Evolutionary conservation across 1,284 basidiomycete species (phyloP).

Genomic region (Pseudozyma flocculosa): DNA sequence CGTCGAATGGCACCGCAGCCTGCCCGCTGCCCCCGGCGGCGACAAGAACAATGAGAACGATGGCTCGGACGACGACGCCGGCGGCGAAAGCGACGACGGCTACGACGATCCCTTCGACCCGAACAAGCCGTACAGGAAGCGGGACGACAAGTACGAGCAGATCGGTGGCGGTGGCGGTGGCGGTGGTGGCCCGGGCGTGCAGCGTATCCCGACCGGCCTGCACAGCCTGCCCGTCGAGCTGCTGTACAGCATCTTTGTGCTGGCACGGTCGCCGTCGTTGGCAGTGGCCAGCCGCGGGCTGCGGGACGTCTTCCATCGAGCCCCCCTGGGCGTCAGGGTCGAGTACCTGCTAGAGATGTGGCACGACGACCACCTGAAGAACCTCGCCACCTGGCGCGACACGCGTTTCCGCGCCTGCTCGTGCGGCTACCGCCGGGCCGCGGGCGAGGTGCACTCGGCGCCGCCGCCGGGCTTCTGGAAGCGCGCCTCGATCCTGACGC

Average conservation of each 20-base stretch:
- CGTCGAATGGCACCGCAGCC: background rate
- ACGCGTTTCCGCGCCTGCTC: background rate
- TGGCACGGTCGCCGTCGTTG: conserved; percentile 9
- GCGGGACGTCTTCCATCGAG: conserved; percentile 6
- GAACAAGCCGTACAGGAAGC: conserved; percentile 7
- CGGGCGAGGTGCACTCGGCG: background rate
- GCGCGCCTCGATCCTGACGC: background rate
- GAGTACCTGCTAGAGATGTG: conserved; percentile 17
- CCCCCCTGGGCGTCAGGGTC: conserved; percentile 5
- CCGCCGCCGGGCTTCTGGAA: background rate
- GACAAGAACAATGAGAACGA: too few relatives aligned
- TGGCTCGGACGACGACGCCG: background rate
- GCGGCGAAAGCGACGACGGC: background rate
- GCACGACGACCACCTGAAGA: conserved; percentile 6
- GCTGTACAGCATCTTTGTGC: conserved; percentile 14
- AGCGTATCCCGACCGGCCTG: conserved; percentile 17
- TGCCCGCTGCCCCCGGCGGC: too few relatives aligned
- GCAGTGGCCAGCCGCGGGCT: conserved; percentile 12
- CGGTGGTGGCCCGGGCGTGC: too few relatives aligned
- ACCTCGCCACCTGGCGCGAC: background rate
- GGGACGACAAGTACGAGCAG: conserved; percentile 12
- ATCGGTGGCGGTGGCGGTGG: conserved; percentile 9
- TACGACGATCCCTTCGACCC: conserved; percentile 12
- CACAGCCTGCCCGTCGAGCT: conserved; percentile 22
- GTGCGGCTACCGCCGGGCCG: background rate